phyloP scores from a whole-genome alignment of 495 filamentous ascomycete genomes.

The Cercophora scortea region DNA sequence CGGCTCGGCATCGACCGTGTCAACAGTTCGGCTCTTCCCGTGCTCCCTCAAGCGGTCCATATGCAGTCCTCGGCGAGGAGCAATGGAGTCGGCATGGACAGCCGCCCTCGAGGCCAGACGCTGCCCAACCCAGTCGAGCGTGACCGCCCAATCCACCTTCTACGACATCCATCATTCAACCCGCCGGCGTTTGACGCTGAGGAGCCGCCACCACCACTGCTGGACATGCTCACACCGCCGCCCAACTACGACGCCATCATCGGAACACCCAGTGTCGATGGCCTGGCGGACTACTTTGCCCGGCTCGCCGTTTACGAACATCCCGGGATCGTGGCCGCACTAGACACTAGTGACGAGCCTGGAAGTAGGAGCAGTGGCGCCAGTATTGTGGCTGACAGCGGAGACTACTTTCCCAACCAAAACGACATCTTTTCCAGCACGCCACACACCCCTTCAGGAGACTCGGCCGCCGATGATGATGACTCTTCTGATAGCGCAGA shows the following conservation, averaged over 20 bases:
- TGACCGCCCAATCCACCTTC: constrained; percentile 73
- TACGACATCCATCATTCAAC: constrained; percentile 82
- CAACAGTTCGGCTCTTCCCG: constrained; percentile 9
- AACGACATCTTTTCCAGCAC: background rate
- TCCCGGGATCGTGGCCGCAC: constrained; percentile 13
- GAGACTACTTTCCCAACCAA: background rate
- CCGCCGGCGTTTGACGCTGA: constrained; percentile 88
- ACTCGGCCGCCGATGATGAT: constrained; percentile 12
- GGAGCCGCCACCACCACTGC: constrained; percentile 57
- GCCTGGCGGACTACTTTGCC: constrained; percentile 86
- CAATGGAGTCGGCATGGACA: constrained; percentile 6
- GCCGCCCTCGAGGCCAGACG: constrained; percentile 6
- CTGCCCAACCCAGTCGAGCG: constrained; percentile 12
- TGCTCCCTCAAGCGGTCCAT: constrained; percentile 22
- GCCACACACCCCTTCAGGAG: background rate
- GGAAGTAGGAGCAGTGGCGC: background rate
- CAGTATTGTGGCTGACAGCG: background rate
- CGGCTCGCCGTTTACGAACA: constrained; percentile 39
- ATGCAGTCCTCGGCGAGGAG: constrained; percentile 9
- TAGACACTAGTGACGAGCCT: background rate
- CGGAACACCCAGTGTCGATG: constrained; percentile 68
- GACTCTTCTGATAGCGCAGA: constrained; percentile 32
- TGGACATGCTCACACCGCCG: constrained; percentile 67
- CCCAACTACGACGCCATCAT: constrained; percentile 82
- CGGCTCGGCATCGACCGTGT: constrained; percentile 15